Percentiles rank a stretch among this genome's conserved stretches.
phyloP scores from a whole-genome alignment of 305 asterid genomes.

The Ilex paraguariensis region DNA sequence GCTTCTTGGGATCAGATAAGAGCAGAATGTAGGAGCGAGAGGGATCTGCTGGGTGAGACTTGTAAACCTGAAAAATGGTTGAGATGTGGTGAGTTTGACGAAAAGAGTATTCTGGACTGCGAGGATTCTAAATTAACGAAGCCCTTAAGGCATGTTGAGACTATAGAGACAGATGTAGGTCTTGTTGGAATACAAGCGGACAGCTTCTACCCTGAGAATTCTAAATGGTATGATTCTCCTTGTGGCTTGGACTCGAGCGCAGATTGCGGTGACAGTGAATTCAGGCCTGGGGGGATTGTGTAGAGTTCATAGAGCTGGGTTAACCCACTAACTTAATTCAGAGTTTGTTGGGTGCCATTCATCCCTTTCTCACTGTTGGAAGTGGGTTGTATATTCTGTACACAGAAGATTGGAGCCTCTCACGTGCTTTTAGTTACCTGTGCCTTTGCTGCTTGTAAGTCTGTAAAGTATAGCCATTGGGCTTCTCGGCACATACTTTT shows the following conservation, averaged over 20 bases:
- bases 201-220: constrained; percentile 79
- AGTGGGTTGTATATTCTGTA: constrained; percentile 60
- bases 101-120: constrained; percentile 67
- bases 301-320: constrained; percentile 47
- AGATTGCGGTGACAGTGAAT: constrained; percentile 73
- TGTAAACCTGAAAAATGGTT: constrained; percentile 89
- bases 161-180: constrained; percentile 66
- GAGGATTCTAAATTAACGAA: constrained; percentile 62
- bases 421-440: constrained; percentile 29
- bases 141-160: constrained; percentile 62
- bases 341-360: constrained; percentile 30
- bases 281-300: constrained; percentile 71
- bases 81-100: constrained; percentile 66
- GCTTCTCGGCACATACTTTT: constrained; percentile 66
- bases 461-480: constrained; percentile 55
- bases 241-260: constrained; percentile 76
- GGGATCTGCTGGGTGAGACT: constrained; percentile 62
- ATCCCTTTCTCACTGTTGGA: constrained; percentile 33
- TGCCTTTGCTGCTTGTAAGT: constrained; percentile 44
- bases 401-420: constrained; percentile 38
- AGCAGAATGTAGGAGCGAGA: constrained; percentile 54
- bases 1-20: constrained; percentile 93
- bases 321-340: constrained; percentile 47
- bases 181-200: constrained; percentile 78
- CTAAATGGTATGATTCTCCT: constrained; percentile 94